Evolutionary conservation across 257 asterid genomes (phyloP), one percentile per base, ranked within the genome.

Genomic region (Scutellaria galericulata): DNA sequence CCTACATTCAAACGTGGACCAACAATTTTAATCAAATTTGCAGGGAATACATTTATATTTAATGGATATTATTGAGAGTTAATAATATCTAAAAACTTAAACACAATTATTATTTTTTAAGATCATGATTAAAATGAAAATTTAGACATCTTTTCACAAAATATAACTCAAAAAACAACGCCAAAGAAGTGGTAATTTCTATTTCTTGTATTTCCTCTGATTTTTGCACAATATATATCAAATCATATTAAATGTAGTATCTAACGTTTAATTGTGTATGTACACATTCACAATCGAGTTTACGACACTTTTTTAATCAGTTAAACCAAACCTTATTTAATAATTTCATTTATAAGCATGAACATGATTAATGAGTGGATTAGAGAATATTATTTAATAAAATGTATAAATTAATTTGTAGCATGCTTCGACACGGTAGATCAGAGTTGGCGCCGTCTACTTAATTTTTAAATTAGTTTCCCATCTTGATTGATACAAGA

Each of bases 371-470:
- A 44, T 54, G 39, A n/a, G 50, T 31, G 44, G 15, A 71, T 51
- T 76, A 42, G 46, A 15, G 5, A 53, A 57, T n/a, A 50, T 18
- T 52, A 68, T 54, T 11, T 73, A 48, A 58, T 37, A 15, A 61
- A 37, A 27, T 51, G 70, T 48, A 47, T 6, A 47, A 48, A 40
- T 50, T 50, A 48, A 40, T 50, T 50, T 64, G 40, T 10, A 47
- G 81, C 84, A 60, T 61, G 79, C 77, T 37, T 79, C 76, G 73
- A 78, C 81, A 75, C 51, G 82, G 81, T 78, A 79, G 83, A 79
- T 77, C 73, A 63, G 84, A 76, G 87, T 86, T 78, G 91, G 86
- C 83, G 88, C 89, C 91, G 86, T 66, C 87, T 72, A 39, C 56
- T 15, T 62, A 11, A 37, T 68, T 64, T 55, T 74, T 10, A 47